Base-by-base conservation (phyloP, 805 yeast species). In the Starmerella floricola region DNA sequence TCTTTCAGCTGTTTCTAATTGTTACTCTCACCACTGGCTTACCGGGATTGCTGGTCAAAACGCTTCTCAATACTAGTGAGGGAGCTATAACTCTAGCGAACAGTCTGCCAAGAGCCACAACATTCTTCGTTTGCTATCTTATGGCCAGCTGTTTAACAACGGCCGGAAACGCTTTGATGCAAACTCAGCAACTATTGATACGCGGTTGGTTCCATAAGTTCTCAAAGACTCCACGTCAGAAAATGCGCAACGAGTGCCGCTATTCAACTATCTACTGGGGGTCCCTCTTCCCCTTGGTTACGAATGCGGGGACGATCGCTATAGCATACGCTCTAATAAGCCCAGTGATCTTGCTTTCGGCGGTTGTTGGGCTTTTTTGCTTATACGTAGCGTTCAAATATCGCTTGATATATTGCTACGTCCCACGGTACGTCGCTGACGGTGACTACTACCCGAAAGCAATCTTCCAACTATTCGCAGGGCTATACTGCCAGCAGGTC, bases 11-110 rank as follows among this genome's bases (percentile, higher is more conserved):
- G 32, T 86, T 87, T 51, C 60, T 87, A 34, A 88, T 86, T 20
- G 85, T 86, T 2, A 80, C 94, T 0, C 71, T 86, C 29, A 83
- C 93, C 52, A 78, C 91, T 0, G 87, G 94, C 21, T 60, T 82
- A 3, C 95, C 95, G 1, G 44, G 45, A 5, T 45, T 54, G n/a
- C 10, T 53, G 13, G 36, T 48, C 18, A 46, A 50, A 8, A 38
- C 46, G 19, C 33, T 53, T 18, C 42, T 48, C 11, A 52, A 54
- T 30, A 51, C 58, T 1, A 52, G 54, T 20, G 58, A 51, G 28
- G 55, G 58, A 1, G 58, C 56, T 6, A 73, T 77, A 0, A 73
- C 83, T 0, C 65, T 85, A 19, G 94, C 94, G 0, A 69, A 71
- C 12, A 82, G 85, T 52, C 66, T 87, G 28, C 95, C 95, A 0